phyloP scores from a whole-genome alignment of 202 grass and related monocot species.

The Saccharum hybrid region DNA sequence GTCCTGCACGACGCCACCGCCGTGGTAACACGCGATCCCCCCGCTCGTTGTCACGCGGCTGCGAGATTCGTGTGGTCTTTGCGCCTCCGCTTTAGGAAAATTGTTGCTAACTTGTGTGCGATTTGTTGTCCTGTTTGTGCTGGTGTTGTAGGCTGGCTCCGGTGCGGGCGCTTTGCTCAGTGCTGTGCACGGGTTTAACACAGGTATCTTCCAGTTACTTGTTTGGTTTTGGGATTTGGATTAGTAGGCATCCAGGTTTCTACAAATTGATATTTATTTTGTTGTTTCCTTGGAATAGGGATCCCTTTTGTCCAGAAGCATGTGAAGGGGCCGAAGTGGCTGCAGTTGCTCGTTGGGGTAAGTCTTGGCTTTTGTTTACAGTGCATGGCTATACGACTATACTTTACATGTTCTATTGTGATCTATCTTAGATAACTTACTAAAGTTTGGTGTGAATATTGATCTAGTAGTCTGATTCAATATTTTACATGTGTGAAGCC shows the following conservation, averaged over 20 bases:
- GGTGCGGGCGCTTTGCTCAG: conserved; percentile 77
- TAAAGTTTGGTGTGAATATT: conserved; percentile 4
- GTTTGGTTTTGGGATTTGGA: neutral
- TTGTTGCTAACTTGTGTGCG: neutral
- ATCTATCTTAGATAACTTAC: neutral
- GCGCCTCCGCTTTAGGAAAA: neutral
- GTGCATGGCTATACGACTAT: neutral
- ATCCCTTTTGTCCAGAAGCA: conserved; percentile 89
- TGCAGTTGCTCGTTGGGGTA: conserved; percentile 81
- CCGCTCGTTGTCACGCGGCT: neutral
- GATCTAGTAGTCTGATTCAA: neutral
- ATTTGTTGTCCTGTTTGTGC: neutral
- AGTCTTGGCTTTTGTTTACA: conserved; percentile 18
- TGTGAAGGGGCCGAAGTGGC: conserved; percentile 82
- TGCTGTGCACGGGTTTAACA: conserved; percentile 87
- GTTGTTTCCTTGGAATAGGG: conserved; percentile 53
- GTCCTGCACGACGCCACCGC: conserved; percentile 79
- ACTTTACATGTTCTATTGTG: neutral
- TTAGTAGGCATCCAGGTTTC: neutral
- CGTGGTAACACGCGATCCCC: conserved; percentile 62
- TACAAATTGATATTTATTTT: conserved; percentile 29
- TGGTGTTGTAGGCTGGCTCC: conserved; percentile 67
- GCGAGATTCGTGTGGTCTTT: conserved; percentile 10
- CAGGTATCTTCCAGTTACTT: conserved; percentile 41
- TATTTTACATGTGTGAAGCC: neutral